Evolutionary conservation across 257 asterid genomes (phyloP).

Genomic region (Lycium ferocissimum): DNA sequence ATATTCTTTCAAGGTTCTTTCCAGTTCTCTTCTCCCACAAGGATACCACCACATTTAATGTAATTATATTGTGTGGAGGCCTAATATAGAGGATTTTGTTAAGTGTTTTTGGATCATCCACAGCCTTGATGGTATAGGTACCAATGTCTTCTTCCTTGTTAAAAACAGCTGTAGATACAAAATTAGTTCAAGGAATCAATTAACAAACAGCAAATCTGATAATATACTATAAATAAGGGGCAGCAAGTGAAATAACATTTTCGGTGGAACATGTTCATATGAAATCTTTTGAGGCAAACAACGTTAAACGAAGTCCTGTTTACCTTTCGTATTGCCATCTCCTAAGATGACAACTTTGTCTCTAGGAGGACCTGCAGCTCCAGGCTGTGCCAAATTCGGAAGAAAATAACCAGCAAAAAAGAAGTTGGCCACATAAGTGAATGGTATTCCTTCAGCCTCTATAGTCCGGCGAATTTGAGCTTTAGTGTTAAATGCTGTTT

Average conservation of each 20-base stretch:
- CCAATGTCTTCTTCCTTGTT: conserved; percentile 67
- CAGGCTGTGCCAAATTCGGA: conserved; percentile 52
- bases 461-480: conserved; percentile 51
- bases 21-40: conserved; percentile 83
- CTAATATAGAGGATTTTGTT: conserved; percentile 64
- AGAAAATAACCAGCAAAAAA: conserved; percentile 66
- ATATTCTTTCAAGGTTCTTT: conserved; percentile 59
- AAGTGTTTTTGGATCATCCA: conserved; percentile 73
- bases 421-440: conserved; percentile 56
- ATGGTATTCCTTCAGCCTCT: conserved; percentile 64
- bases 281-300: not conserved
- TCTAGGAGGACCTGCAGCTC: conserved; percentile 51
- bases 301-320: not conserved
- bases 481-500: conserved; percentile 47
- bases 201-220: not conserved
- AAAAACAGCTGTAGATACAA: conserved; percentile 51
- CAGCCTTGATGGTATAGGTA: conserved; percentile 61
- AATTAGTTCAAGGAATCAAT: not conserved
- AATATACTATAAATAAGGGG: not conserved
- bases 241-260: too few species aligned
- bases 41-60: conserved; percentile 64
- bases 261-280: not conserved
- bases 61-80: conserved; percentile 54
- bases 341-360: conserved; percentile 55
- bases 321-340: conserved; percentile 80